Conservation (phyloP, 306 rosid genomes). For the Psophocarpus tetragonolobus region DNA sequence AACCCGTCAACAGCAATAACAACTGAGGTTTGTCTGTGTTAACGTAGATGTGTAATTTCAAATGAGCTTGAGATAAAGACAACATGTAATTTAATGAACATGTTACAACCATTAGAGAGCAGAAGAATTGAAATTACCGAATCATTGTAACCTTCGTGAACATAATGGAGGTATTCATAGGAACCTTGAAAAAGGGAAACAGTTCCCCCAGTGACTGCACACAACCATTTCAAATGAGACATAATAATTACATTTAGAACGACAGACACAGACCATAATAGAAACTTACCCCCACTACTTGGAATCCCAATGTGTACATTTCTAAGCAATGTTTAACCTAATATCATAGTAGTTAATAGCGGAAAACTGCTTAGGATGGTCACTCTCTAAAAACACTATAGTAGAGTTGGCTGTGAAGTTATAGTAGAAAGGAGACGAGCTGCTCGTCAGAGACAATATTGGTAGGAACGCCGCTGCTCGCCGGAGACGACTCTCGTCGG, state of each 20-base stretch:
- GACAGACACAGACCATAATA: constrained; percentile 19
- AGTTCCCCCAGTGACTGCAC: constrained; percentile 79
- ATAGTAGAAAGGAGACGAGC: too few relatives aligned
- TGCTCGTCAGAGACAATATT: too few relatives aligned
- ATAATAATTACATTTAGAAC: constrained; percentile 8
- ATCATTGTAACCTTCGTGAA: constrained; percentile 85
- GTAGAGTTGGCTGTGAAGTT: too few relatives aligned
- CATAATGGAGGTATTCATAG: constrained; percentile 87
- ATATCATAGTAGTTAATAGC: too few relatives aligned
- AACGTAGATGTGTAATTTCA: neutral
- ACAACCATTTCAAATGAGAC: constrained; percentile 20
- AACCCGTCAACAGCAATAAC: constrained; percentile 17
- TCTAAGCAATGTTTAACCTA: constrained; percentile 73
- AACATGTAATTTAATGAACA: constrained; percentile 25
- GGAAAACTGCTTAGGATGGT: too few relatives aligned
- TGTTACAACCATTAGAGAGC: neutral
- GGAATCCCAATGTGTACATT: constrained; percentile 91
- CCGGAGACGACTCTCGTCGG: too few relatives aligned
- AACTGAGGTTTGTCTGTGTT: neutral
- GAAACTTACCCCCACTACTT: constrained; percentile 77
- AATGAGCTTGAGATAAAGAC: neutral
- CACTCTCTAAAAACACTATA: too few relatives aligned
- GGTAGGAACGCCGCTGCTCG: too few relatives aligned
- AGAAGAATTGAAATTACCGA: constrained; percentile 63
- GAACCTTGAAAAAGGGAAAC: constrained; percentile 88